Base-by-base conservation (phyloP, 2,329 filamentous ascomycete genomes). In the Didymella pinodella region DNA sequence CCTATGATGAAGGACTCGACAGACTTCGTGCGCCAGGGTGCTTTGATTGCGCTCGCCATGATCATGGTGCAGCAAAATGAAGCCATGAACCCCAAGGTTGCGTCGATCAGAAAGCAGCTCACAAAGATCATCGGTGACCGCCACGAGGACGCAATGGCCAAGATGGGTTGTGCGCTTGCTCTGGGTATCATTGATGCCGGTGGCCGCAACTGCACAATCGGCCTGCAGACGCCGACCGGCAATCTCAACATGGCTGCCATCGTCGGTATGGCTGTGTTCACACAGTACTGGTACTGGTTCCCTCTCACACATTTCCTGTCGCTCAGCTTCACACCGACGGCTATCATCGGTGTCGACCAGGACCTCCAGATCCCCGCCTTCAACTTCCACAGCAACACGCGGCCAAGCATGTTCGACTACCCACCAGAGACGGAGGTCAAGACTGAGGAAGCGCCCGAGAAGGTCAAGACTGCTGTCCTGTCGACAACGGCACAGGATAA, bases 241-340 rank as follows among this genome's bases (percentile, higher is more conserved):
- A 99, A 97, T 76, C 87, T 99, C 66, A 98, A 99, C 83, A 97
- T 99, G 93, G 88, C 93, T 18, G 96, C 92, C 62, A 96, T 99
- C 66, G 93, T 99, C 18, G 96, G 95, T 67, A 97, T 97, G 88
- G 94, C 93, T 28, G 91, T 99, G 53, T 99, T 99, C 80, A 96
- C 93, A 8, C 95, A 99, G 77, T 99, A 99, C 83, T 99, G 95
- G 95, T 99, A 99, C 83, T 99, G 95, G 95, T 99, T 99, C 86
- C 95, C 95, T 60, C 90, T 98, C 71, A 96, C 95, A 29, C 95
- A 99, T 80, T 99, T 99, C 87, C 79, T 99, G 57, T 96, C 94
- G 0, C 84, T 99, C 62, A 93, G 92, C 72, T 98, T 99, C 80
- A 93, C 92, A n/a, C 95, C 95, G 1, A 99, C 96, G 1, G 91